These are phyloP conservation scores for Vigna radiata DNA, from an alignment of 306 rosid genomes.

Conservation along the genomic window DNA sequence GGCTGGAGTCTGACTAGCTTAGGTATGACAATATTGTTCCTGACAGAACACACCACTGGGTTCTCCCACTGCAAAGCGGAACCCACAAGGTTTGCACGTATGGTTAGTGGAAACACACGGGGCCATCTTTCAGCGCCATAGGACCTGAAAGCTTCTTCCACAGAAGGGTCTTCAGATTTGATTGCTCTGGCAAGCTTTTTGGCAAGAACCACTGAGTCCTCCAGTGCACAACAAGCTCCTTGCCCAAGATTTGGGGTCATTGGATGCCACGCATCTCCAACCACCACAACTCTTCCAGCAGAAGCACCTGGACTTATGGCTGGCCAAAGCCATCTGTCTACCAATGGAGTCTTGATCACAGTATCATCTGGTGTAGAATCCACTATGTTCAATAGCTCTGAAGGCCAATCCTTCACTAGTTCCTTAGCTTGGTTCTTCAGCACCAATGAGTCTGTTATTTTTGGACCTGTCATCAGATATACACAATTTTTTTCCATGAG, in stretches of 20 bases:
- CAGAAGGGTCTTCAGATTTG: constrained; percentile 49
- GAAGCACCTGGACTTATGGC: constrained; percentile 69
- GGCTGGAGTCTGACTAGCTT: constrained; percentile 76
- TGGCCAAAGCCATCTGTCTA: constrained; percentile 93
- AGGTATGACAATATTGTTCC: constrained; percentile 76
- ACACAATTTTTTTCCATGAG: neutral
- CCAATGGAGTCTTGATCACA: constrained; percentile 71
- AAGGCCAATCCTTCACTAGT: constrained; percentile 68
- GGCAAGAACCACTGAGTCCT: constrained; percentile 76
- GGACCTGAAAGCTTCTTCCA: constrained; percentile 68
- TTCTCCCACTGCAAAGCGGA: constrained; percentile 80
- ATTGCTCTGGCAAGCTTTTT: constrained; percentile 72
- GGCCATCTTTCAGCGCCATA: constrained; percentile 82
- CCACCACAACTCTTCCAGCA: constrained; percentile 73
- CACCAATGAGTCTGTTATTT: constrained; percentile 56
- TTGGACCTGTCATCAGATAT: constrained; percentile 63
- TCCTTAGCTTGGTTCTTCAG: constrained; percentile 75
- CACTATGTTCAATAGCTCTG: constrained; percentile 57
- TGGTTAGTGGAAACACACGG: constrained; percentile 72
- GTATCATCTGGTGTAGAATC: constrained; percentile 61
- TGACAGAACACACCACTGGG: constrained; percentile 68
- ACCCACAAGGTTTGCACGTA: constrained; percentile 83
- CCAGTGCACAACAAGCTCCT: constrained; percentile 96
- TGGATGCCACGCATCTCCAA: constrained; percentile 98
- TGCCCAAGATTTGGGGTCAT: constrained; percentile 98